Base-by-base conservation (phyloP, 1,284 basidiomycete species). In the Cutaneotrichosporon cavernicola region DNA sequence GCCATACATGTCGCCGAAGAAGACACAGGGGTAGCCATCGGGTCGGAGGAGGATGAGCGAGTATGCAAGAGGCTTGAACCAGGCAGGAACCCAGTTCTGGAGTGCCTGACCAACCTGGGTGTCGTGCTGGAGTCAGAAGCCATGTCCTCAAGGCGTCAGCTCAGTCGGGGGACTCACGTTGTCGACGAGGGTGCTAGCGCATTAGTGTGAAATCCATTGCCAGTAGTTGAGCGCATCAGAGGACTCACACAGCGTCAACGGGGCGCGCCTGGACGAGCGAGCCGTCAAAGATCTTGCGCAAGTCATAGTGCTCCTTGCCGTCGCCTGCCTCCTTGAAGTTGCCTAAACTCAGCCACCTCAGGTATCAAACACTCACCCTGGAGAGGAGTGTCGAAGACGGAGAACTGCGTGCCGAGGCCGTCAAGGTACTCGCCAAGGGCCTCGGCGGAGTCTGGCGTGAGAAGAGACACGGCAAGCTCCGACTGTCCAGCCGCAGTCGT, bases 21-120 rank as follows among this genome's bases (percentile, higher is more conserved):
- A 97, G 36, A 97, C 87, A 73, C 92, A 94, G 85, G 95, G 95
- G 78, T 94, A 88, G n/a, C 95, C 95, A 62, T 86, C 84, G 22
- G 84, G 82, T 65, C 92, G 87, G 49, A 97, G 84, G 43, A 97
- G 84, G 75, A 96, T 95, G 58, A 97, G 79, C 1, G 92, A 87
- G 78, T 97, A 97, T 2, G 85, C 85, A 6, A 87, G 76, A 0
- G 86, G 85, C 70, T 86, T 86, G 81, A 86, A 87, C 58, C 76
- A 74, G 0, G 84, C 75, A 5, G 81, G 80, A 5, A 87, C 84
- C 76, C 83, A 84, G 60, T 82, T 82, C 66, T 86, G 81, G 56
- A 86, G 81, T 4, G 85, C 80, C 73, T 85, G 83, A 16, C 83
- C 83, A 43, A 82, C 72, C 77, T 85, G 85, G 16, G 84, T 85